phyloP scores from a whole-genome alignment of 2,329 filamentous ascomycete species.

The Phyllosticta paracitricarpa region DNA sequence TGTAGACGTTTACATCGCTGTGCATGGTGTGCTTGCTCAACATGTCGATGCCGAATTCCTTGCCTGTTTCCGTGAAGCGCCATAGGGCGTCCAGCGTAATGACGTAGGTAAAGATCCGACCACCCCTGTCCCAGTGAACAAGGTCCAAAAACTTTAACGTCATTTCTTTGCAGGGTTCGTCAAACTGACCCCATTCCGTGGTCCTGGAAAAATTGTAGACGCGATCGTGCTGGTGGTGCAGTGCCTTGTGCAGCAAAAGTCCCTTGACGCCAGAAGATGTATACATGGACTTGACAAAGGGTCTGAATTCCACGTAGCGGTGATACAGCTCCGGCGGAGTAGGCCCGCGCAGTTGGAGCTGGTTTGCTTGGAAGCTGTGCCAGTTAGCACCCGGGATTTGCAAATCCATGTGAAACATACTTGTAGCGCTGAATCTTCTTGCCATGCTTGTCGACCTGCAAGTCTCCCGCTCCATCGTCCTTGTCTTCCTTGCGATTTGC shows the following conservation, averaged over 20 bases:
- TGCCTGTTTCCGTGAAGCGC: conserved; percentile 90
- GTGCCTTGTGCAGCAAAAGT: conserved; percentile 67
- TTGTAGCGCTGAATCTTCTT: conserved; percentile 64
- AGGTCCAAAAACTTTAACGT: conserved; percentile 75
- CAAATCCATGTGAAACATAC: conserved; percentile 38
- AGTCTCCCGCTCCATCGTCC: conserved; percentile 13
- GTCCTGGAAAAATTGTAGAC: conserved; percentile 79
- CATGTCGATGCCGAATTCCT: conserved; percentile 89
- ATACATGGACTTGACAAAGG: conserved; percentile 86
- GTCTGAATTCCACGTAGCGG: conserved; percentile 85
- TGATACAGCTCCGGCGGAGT: conserved; percentile 76
- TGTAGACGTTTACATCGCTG: conserved; percentile 81
- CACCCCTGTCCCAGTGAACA: conserved; percentile 75
- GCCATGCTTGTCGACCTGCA: conserved; percentile 18
- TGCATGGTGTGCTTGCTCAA: conserved; percentile 96
- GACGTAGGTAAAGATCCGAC: conserved; percentile 84
- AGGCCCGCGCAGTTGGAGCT: conserved; percentile 78
- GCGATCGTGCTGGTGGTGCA: conserved; percentile 81
- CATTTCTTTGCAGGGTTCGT: conserved; percentile 57
- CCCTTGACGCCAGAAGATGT: conserved; percentile 67
- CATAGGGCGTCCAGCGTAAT: conserved; percentile 77
- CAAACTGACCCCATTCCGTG: conserved; percentile 62
- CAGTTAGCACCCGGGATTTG: neutral
- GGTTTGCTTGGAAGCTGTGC: conserved; percentile 77
- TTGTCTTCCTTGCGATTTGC: conserved; percentile 53